Base-by-base conservation (phyloP, 192 early-diverging fungal genomes). In the Linderina pennispora region DNA sequence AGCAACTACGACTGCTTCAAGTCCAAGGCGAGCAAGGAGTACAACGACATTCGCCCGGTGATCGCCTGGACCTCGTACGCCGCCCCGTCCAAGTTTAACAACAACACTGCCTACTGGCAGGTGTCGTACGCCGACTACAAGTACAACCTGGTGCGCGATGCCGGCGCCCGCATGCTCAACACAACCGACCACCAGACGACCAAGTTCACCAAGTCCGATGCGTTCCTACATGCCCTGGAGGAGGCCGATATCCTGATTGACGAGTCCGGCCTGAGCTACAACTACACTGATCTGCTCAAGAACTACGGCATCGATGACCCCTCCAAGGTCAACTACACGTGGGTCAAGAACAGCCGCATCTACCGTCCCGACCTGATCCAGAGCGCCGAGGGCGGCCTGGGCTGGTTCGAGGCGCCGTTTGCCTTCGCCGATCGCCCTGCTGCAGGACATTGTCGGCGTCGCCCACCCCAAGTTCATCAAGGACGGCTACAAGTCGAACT, bases 331-430 rank as follows among this genome's bases (percentile, higher is more conserved):
- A 43, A 58, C 15, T 83, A 73, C 62, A 80, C 83, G 65, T 89
- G 85, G 65, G 43, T 81, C 36, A 62, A 74, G 23, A 77, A 80
- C 45, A 62, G 67, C 37, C 77, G 73, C 14, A 65, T 88, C 36
- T 86, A 60, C 70, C 79, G 85, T 35, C 77, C 81, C 52, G 86
- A 89, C 55, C 78, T 83, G 46, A 20, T 81, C 8, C 62, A 77
- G 36, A 87, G 72, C 61, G 60, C 56, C 2, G 65, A 69, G 33
- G 79, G 78, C 44, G 85, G 85, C 20, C 61, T 65, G 35, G 84
- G 81, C 43, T 89, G 84, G 84, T 86, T 85, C 53, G 80, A 82
- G 39, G 47, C 74, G 7, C 83, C 82, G 4, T 58, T 85, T 22
- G 77, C 46, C 14, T 83, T 83, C 75, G 68, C 75, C 13, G 83